Conservation (phyloP, 176 grass and related monocot species). For the Musa schizocarpa region DNA sequence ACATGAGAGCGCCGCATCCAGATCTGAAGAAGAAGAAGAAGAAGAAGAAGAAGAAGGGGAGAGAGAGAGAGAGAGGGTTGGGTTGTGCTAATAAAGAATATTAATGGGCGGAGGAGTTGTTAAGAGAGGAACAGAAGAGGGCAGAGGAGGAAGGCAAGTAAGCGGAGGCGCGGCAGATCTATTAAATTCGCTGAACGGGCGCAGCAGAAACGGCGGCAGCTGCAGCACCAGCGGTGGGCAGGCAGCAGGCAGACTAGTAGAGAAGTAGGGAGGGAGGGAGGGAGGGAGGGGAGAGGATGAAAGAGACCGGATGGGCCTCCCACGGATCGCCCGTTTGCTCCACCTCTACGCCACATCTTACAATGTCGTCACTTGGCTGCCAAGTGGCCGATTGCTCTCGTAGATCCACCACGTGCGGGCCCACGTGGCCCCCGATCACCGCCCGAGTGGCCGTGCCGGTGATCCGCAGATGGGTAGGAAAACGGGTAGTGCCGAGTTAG, state of each 20-base stretch:
- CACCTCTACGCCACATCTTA: background rate
- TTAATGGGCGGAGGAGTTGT: background rate
- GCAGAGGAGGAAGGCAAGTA: background rate
- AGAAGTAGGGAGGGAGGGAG: no score
- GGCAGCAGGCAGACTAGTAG: background rate
- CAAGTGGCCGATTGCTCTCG: background rate
- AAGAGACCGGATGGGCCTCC: background rate
- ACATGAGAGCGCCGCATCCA: constrained; percentile 10
- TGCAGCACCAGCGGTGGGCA: constrained; percentile 7
- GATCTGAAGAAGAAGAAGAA: constrained; percentile 9
- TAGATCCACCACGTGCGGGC: background rate
- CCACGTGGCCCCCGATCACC: background rate
- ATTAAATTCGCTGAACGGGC: constrained; percentile 39
- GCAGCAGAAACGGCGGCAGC: constrained; percentile 17
- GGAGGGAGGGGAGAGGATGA: no score
- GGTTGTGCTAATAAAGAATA: background rate
- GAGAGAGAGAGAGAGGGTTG: constrained; percentile 5
- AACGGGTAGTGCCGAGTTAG: no score
- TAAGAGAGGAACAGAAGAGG: background rate
- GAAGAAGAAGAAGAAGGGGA: background rate
- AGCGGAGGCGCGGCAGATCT: constrained; percentile 19
- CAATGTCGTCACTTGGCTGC: background rate
- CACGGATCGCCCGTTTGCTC: background rate
- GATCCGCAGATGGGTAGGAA: background rate
- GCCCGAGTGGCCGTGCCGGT: background rate